phyloP scores from a whole-genome alignment of 495 filamentous ascomycete species.

The Rostrohypoxylon terebratum region DNA sequence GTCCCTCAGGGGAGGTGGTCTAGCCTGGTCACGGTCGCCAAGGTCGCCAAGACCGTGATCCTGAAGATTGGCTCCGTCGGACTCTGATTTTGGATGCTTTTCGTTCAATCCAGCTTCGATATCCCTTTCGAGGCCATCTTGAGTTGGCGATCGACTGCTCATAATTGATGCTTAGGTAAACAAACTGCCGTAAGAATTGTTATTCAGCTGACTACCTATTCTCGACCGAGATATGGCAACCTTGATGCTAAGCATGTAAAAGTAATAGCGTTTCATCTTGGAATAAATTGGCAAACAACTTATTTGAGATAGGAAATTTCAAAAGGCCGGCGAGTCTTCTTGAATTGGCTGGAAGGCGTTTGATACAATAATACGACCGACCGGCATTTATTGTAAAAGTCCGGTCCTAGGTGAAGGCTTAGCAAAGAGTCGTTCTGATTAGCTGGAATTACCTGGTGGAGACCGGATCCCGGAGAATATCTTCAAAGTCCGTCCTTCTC shows the following conservation, averaged over 20 bases:
- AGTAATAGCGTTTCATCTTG: slow-evolving; percentile 18
- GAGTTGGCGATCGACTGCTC: background rate
- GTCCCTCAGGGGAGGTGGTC: background rate
- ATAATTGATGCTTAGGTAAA: slow-evolving; percentile 15
- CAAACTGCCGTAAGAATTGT: background rate
- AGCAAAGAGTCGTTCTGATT: background rate
- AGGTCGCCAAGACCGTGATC: background rate
- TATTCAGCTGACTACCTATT: slow-evolving; percentile 1
- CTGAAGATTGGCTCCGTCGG: background rate
- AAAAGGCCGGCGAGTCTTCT: slow-evolving; percentile 15
- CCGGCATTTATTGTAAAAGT: slow-evolving; percentile 29
- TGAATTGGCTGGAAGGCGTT: background rate
- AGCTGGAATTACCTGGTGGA: background rate
- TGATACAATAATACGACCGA: slow-evolving; percentile 1
- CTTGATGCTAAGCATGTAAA: background rate
- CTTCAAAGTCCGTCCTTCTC: slow-evolving; percentile 28
- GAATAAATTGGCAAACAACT: background rate
- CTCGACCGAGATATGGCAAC: slow-evolving; percentile 8
- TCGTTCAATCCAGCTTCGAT: slow-evolving; percentile 13
- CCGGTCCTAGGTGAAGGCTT: slow-evolving; percentile 6
- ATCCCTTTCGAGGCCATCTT: slow-evolving; percentile 8
- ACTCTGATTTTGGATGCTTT: background rate
- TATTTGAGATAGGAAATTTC: slow-evolving; percentile 12
- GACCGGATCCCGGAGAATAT: slow-evolving; percentile 30
- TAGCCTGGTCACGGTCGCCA: background rate